A percentile compares a stretch with the other conserved stretches of the same genome.
These are phyloP conservation scores for Spinellus fusiger DNA, from an alignment of 192 early-diverging fungal species.

Conservation along the genomic window DNA sequence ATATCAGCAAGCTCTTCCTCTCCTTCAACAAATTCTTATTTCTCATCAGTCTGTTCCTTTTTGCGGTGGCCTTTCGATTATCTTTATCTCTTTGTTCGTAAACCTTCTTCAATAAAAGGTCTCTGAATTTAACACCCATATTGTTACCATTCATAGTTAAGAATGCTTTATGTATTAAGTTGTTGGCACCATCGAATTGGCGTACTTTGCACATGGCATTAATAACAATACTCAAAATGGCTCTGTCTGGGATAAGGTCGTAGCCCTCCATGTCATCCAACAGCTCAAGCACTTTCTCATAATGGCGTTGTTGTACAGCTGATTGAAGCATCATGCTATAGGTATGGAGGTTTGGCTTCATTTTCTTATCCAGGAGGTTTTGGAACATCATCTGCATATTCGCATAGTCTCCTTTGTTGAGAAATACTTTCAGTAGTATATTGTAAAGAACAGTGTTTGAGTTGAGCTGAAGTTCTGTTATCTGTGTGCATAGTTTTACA, in stretches of 20 bases:
- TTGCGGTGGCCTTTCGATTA: background rate
- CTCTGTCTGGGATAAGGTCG: background rate
- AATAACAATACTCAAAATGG: constrained; percentile 3
- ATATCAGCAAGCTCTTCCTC: too few species aligned
- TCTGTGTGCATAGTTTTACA: constrained; percentile 6
- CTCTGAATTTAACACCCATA: background rate
- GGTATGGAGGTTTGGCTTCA: background rate
- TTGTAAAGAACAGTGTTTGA: constrained; percentile 2
- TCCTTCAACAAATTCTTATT: too few species aligned
- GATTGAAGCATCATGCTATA: constrained; percentile 3
- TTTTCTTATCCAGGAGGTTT: too few species aligned
- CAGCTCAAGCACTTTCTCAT: background rate
- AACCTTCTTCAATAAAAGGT: background rate
- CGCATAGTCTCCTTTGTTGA: background rate
- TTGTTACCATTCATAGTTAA: background rate
- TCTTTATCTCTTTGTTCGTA: background rate
- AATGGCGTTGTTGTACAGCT: constrained; percentile 1
- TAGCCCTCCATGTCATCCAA: constrained; percentile 12
- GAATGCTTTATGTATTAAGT: background rate
- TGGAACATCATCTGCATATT: too few species aligned
- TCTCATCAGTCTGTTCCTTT: background rate
- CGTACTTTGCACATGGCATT: background rate
- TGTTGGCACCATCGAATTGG: background rate
- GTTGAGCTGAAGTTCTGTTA: background rate
- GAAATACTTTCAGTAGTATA: constrained; percentile 1